phyloP scores from a whole-genome alignment of 495 filamentous ascomycete genomes.

The Penicillium argentinense region DNA sequence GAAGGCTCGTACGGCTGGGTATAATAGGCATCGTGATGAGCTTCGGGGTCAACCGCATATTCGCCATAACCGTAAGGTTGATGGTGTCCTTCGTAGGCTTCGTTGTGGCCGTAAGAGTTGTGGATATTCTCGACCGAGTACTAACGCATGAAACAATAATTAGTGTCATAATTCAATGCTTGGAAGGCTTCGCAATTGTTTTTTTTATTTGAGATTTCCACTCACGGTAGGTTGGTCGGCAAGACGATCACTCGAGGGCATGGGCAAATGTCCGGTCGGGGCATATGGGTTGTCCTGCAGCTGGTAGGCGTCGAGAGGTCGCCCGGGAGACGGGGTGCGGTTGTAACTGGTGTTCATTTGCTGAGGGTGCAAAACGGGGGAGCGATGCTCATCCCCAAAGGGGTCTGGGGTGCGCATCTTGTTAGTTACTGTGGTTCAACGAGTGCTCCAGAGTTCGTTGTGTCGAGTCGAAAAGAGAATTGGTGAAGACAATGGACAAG shows the following conservation, averaged over 20 bases:
- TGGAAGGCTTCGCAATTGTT: no score
- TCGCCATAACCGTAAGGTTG: constrained; percentile 54
- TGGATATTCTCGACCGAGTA: constrained; percentile 81
- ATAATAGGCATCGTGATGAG: constrained; percentile 85
- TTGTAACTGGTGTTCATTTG: constrained; percentile 46
- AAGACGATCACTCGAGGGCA: constrained; percentile 69
- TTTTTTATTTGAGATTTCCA: no score
- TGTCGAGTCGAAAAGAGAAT: constrained; percentile 4
- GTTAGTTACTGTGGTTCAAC: constrained; percentile 14
- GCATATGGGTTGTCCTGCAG: constrained; percentile 66
- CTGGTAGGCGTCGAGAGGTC: constrained; percentile 66
- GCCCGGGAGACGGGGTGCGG: constrained; percentile 54
- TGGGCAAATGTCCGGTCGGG: constrained; percentile 56
- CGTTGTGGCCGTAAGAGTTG: constrained; percentile 67
- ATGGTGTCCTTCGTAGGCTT: constrained; percentile 59
- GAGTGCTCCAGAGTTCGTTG: constrained; percentile 1
- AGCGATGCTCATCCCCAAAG: constrained; percentile 59
- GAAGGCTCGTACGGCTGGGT: constrained; percentile 74
- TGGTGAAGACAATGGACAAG: not conserved
- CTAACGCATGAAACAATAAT: constrained; percentile 25
- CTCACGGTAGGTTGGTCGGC: constrained; percentile 72
- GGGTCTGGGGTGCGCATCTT: constrained; percentile 32
- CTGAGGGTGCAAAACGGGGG: constrained; percentile 50
- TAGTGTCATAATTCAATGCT: no score
- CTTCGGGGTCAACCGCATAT: constrained; percentile 76